phyloP scores from a whole-genome alignment of 768 basidiomycete genomes.

The Dentipellis sp. region DNA sequence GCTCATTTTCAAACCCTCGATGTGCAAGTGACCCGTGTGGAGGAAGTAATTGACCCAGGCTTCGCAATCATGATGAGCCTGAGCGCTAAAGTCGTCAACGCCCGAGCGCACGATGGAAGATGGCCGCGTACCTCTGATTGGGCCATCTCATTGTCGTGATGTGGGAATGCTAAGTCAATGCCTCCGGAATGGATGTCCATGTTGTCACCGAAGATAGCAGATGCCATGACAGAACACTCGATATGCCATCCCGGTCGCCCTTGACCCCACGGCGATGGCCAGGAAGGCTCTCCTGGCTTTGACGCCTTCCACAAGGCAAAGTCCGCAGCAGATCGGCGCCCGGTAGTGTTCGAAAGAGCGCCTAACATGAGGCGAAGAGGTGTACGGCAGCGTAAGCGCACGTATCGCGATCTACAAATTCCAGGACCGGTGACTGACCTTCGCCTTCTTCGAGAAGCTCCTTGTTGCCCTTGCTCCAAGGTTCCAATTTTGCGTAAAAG shows the following conservation, averaged over 20 bases:
- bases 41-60: conserved; percentile 99
- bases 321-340: conserved; percentile 78
- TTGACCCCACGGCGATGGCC: conserved; percentile 92
- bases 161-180: conserved; percentile 95
- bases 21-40: conserved; percentile 96
- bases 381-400: background rate
- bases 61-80: conserved; percentile 89
- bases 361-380: conserved; percentile 25
- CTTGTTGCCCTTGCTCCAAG: conserved; percentile 91
- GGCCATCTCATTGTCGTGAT: conserved; percentile 98
- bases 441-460: conserved; percentile 88
- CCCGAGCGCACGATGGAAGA: background rate
- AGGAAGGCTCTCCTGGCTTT: conserved; percentile 92
- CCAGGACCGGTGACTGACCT: conserved; percentile 38
- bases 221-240: conserved; percentile 98
- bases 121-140: conserved; percentile 71
- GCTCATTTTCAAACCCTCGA: conserved; percentile 98
- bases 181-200: conserved; percentile 99
- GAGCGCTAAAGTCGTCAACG: conserved; percentile 4
- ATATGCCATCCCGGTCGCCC: conserved; percentile 99
- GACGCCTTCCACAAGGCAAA: conserved; percentile 98
- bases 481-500: conserved; percentile 89
- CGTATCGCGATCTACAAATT: background rate
- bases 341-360: conserved; percentile 44
- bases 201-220: conserved; percentile 75